Evolutionary conservation across 768 basidiomycete species (phyloP), one percentile per base, ranked within the genome.

Genomic region (Phlegmacium glaucopus): DNA sequence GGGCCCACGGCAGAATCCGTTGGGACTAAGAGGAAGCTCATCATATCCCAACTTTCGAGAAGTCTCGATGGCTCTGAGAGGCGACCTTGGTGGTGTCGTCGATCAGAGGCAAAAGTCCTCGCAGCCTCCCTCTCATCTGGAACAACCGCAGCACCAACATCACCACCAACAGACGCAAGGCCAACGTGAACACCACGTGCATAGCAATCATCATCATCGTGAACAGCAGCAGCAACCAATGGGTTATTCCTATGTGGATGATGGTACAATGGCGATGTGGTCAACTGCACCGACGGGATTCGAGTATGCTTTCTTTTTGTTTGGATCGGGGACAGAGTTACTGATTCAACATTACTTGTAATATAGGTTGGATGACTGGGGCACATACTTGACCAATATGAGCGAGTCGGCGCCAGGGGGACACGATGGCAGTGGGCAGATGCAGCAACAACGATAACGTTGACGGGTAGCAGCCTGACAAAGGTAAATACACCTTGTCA

Each of bases 181-280:
- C n/a, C 32, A 11, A 34, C 22, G 22, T 22, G 22, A 22, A 22
- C 22, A 22, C 22, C 22, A 22, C 22, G 22, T 22, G 22, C 22
- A 37, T 37, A 11, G 6, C 6, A 37, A 17, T 37, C n/a, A 37
- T 37, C 38, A 35, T 26, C 52, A 47, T 29, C 29, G 15, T 15
- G 39, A 44, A 6, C 54, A 51, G 29, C 51, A 53, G 17, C 50
- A 44, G 3, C 50, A 44, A 5, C 36, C 46, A 53, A 12, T 45
- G 42, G 37, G 41, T 43, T 50, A 54, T 41, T 48, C 47, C 6
- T 58, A 60, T 34, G 61, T 76, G 44, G 75, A 83, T 54, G 66
- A 66, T 42, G 77, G 78, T 52, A 74, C 78, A 34, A 74, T 82
- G 40, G 72, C 76, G 22, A 83, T 87, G 81, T 87, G 85, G 84